Percentiles rank a stretch among this genome's conserved stretches.
Evolutionary conservation across 768 basidiomycete genomes (phyloP).

Genomic region (Serendipita sp.): DNA sequence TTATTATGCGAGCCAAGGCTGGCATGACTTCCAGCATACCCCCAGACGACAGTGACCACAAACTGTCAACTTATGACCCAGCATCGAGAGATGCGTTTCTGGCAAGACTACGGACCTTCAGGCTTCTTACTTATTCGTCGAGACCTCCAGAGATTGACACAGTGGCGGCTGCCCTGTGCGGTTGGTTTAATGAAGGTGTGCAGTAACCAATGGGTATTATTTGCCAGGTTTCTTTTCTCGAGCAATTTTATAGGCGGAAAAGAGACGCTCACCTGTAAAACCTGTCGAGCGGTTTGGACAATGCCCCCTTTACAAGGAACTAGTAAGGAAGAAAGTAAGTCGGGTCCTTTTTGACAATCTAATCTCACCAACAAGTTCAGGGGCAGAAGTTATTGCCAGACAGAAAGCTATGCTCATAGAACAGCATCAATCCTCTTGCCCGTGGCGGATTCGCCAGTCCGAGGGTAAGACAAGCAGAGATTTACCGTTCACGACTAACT

Average conservation of each 20-base stretch:
- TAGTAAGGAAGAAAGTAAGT: not conserved
- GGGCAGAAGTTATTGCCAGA: not conserved
- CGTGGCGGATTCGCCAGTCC: slow-evolving; percentile 70
- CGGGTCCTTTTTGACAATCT: not conserved
- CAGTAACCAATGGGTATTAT: too few species aligned
- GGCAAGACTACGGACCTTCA: slow-evolving; percentile 58
- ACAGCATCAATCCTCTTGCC: slow-evolving; percentile 66
- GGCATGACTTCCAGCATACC: slow-evolving; percentile 16
- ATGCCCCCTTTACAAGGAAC: not conserved
- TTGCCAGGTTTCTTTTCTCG: too few species aligned
- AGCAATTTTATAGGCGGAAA: slow-evolving; percentile 30
- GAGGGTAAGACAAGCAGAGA: slow-evolving; percentile 35
- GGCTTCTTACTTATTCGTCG: slow-evolving; percentile 62
- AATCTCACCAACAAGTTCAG: not conserved
- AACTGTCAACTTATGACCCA: slow-evolving; percentile 37
- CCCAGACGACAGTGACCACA: not conserved
- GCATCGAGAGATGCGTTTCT: slow-evolving; percentile 63
- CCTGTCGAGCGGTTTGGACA: slow-evolving; percentile 53
- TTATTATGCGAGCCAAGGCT: not conserved
- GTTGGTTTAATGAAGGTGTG: slow-evolving; percentile 53
- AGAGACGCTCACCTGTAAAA: slow-evolving; percentile 56
- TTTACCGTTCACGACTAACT: not conserved
- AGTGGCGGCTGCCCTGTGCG: slow-evolving; percentile 65
- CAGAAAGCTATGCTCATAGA: slow-evolving; percentile 49
- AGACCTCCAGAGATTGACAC: slow-evolving; percentile 61